Evolutionary conservation across 2,329 filamentous ascomycete species (phyloP).

Genomic region (Pseudopyricularia cyperi): DNA sequence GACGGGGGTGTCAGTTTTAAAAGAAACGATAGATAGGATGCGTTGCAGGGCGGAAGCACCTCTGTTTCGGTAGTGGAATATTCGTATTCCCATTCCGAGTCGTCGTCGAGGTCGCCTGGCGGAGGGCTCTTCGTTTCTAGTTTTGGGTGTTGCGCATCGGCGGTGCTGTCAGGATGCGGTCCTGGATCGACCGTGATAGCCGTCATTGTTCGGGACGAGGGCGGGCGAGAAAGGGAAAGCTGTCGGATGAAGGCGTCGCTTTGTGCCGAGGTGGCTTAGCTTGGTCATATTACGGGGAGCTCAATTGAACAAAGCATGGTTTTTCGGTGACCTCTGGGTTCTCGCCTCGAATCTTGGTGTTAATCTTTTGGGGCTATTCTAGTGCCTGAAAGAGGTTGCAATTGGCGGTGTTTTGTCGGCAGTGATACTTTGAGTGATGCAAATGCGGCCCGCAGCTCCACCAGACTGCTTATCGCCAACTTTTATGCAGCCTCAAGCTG

Average conservation of each 20-base stretch:
- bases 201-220: background rate
- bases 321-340: no score
- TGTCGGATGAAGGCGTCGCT: background rate
- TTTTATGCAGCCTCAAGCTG: background rate
- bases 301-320: no score
- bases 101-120: background rate
- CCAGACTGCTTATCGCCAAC: background rate
- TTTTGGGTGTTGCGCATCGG: background rate
- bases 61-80: conserved; percentile 52
- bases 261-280: no score
- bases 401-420: no score
- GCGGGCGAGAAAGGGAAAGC: background rate
- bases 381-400: no score
- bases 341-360: no score
- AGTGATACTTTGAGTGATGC: background rate
- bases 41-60: conserved; percentile 18
- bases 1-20: background rate
- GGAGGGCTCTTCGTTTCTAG: background rate
- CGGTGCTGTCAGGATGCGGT: background rate
- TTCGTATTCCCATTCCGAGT: conserved; percentile 52
- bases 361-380: no score
- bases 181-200: background rate
- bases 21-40: background rate
- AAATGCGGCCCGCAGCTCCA: background rate
- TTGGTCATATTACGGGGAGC: no score